phyloP scores from a whole-genome alignment of 2,329 filamentous ascomycete genomes.

The Madurella fahalii region DNA sequence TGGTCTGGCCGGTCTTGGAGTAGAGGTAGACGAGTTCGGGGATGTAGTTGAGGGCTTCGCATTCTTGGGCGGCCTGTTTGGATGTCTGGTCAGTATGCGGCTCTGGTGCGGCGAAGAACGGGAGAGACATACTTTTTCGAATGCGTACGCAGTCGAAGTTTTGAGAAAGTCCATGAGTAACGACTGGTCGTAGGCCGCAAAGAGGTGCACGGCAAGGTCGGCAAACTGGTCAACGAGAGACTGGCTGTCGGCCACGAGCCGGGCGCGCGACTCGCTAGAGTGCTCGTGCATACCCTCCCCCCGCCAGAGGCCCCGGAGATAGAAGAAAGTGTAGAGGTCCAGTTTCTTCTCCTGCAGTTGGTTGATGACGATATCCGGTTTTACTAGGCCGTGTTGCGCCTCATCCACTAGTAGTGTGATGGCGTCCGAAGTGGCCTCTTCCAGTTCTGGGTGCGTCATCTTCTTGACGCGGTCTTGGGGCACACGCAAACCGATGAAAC shows the following conservation, averaged over 20 bases:
- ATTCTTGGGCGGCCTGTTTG: conserved; percentile 63
- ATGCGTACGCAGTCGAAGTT: conserved; percentile 79
- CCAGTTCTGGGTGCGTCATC: conserved; percentile 66
- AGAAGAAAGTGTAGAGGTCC: conserved; percentile 82
- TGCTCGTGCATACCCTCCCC: conserved; percentile 61
- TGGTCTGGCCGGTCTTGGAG: conserved; percentile 91
- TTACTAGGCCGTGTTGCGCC: conserved; percentile 82
- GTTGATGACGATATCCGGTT: conserved; percentile 68
- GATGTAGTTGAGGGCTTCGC: conserved; percentile 75
- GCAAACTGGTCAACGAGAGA: conserved; percentile 80
- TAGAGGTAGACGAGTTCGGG: conserved; percentile 94
- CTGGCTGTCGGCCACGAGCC: conserved; percentile 55
- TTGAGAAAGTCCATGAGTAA: conserved; percentile 85
- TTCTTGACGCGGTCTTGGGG: conserved; percentile 63
- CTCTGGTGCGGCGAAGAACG: background rate
- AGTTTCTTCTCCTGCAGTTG: conserved; percentile 68
- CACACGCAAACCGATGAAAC: conserved; percentile 83
- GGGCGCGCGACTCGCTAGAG: conserved; percentile 51
- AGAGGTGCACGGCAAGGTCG: conserved; percentile 80
- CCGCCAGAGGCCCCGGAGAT: conserved; percentile 80
- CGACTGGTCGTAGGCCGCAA: conserved; percentile 75
- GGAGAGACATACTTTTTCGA: conserved; percentile 58
- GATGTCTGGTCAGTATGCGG: conserved; percentile 15
- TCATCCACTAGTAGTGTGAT: conserved; percentile 85
- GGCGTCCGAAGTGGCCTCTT: conserved; percentile 75